Percentiles rank a stretch among this genome's conserved stretches.
phyloP scores from a whole-genome alignment of 139 green algal genomes.

The Chlorella sorokiniana region DNA sequence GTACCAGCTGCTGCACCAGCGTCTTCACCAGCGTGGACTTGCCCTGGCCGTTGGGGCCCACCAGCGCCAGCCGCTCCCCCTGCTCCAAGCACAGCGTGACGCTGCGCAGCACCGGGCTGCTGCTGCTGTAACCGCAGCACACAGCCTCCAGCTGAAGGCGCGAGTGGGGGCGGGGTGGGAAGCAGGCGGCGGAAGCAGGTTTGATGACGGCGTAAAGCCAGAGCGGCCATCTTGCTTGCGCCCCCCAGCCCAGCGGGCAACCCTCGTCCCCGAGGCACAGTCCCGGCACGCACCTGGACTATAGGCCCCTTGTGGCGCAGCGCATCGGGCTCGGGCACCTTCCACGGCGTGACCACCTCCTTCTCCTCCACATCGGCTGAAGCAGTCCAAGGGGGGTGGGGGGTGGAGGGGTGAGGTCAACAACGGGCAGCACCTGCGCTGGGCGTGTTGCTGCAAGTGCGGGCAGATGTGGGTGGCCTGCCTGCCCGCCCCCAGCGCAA shows the following conservation, averaged over 20 bases:
- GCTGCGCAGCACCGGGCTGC: conserved; percentile 40
- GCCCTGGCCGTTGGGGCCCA: conserved; percentile 45
- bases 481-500: neutral
- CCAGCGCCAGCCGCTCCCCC: conserved; percentile 20
- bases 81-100: conserved; percentile 70
- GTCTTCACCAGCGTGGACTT: conserved; percentile 76
- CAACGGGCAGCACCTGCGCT: no score
- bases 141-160: conserved; percentile 57
- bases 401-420: no score
- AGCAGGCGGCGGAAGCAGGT: neutral
- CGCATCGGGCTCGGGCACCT: conserved; percentile 47
- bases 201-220: no score
- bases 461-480: no score
- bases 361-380: conserved; percentile 44
- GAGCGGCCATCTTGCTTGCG: no score
- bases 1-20: conserved; percentile 41
- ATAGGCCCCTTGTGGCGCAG: conserved; percentile 56
- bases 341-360: conserved; percentile 38
- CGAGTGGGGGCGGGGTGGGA: neutral
- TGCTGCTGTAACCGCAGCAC: conserved; percentile 47
- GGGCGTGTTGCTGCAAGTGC: no score
- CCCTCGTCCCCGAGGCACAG: no score
- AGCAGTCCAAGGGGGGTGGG: neutral
- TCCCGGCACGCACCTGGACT: conserved; percentile 26
- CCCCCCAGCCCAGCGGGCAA: no score